These are phyloP conservation scores for Pseudogymnoascus sp. DNA, from an alignment of 2,329 filamentous ascomycete genomes.

Conservation along the genomic window DNA sequence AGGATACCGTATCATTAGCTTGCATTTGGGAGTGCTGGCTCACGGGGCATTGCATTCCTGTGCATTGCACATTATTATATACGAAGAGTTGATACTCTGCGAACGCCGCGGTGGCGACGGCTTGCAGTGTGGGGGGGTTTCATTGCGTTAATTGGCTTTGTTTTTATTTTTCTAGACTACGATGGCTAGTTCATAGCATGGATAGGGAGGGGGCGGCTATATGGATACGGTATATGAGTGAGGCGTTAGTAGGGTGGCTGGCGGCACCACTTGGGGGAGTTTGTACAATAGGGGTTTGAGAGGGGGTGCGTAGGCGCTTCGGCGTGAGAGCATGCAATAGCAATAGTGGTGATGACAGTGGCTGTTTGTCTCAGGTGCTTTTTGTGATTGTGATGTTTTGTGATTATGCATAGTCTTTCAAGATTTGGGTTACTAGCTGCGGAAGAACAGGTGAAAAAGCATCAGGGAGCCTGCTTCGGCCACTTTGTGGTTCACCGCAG, in stretches of 20 bases:
- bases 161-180: no score
- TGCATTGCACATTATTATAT: no score
- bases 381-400: background rate
- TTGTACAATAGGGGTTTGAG: background rate
- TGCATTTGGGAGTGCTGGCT: no score
- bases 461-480: background rate
- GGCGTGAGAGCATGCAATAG: constrained; percentile 1
- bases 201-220: background rate
- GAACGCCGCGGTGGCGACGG: no score
- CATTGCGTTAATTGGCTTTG: no score
- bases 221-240: constrained; percentile 18
- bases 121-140: no score
- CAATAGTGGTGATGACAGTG: background rate
- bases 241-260: constrained; percentile 1
- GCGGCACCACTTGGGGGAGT: constrained; percentile 2
- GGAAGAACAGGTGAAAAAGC: background rate
- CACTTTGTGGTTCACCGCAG: background rate
- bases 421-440: background rate
- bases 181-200: constrained; percentile 1
- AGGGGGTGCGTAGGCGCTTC: background rate
- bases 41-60: no score
- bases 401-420: constrained; percentile 19
- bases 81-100: no score
- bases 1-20: no score
- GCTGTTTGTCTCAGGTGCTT: background rate